phyloP scores from a whole-genome alignment of 2,329 filamentous ascomycete genomes.

The Colletotrichum trifolii region DNA sequence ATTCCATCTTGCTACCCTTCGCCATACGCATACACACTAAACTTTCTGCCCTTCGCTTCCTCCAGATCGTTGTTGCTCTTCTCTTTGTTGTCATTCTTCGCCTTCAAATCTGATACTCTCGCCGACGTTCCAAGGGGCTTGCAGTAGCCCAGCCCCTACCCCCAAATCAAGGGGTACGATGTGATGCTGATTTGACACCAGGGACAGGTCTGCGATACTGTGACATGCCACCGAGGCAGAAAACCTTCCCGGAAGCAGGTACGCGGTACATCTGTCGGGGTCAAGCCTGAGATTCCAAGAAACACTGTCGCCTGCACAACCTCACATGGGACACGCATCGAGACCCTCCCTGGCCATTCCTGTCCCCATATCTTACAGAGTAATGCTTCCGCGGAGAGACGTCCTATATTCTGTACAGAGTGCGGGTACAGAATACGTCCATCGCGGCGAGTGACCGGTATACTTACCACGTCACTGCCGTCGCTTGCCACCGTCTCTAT shows the following conservation, averaged over 20 bases:
- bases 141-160: slow-evolving; percentile 2
- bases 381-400: too few relatives aligned
- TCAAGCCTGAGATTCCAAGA: slow-evolving; percentile 8
- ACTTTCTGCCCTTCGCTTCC: background rate
- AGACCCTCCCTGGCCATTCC: background rate
- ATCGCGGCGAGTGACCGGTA: too few relatives aligned
- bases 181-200: slow-evolving; percentile 28
- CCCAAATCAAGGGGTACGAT: slow-evolving; percentile 18
- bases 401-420: too few relatives aligned
- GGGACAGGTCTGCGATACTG: slow-evolving; percentile 1
- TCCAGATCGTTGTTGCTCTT: background rate
- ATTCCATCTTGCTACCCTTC: background rate
- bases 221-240: background rate
- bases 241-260: background rate
- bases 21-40: background rate
- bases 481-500: background rate
- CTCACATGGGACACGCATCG: background rate
- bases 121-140: background rate
- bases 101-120: slow-evolving; percentile 8
- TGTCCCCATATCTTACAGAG: background rate
- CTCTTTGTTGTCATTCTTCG: slow-evolving; percentile 17
- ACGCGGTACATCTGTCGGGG: background rate
- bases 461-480: background rate
- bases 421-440: too few relatives aligned
- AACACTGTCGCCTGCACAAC: slow-evolving; percentile 3